phyloP scores from a whole-genome alignment of 139 green algal species.

The Picochlorum sp. region DNA sequence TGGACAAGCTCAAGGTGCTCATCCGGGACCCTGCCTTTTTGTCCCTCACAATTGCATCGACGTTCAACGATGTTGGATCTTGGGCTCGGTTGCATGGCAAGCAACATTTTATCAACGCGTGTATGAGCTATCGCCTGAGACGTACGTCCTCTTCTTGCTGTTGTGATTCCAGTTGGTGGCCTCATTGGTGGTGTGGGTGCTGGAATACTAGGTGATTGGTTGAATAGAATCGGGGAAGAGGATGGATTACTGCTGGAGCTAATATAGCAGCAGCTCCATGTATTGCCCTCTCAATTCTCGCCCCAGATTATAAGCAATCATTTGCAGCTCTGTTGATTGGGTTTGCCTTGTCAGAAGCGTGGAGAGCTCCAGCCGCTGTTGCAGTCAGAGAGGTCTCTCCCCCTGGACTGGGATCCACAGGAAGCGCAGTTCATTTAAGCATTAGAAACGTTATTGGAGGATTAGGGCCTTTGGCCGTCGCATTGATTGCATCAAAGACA shows the following conservation, averaged over 20 bases:
- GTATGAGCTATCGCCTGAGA: conserved; percentile 47
- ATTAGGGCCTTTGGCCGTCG: conserved; percentile 59
- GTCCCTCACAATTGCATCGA: conserved; percentile 57
- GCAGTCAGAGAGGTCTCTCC: conserved; percentile 63
- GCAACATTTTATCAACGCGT: conserved; percentile 81
- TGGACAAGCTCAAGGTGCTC: conserved; percentile 21
- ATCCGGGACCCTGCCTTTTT: conserved; percentile 43
- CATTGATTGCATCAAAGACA: conserved; percentile 35
- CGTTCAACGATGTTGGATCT: conserved; percentile 77
- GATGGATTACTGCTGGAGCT: conserved; percentile 55
- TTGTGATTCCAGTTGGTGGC: conserved; percentile 71
- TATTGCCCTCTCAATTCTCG: conserved; percentile 56
- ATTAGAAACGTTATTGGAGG: conserved; percentile 74
- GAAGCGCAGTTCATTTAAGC: conserved; percentile 68
- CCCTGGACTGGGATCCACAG: conserved; percentile 50
- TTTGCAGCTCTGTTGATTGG: conserved; percentile 68
- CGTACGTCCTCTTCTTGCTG: conserved; percentile 76
- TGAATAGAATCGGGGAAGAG: conserved; percentile 44
- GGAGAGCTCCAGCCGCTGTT: conserved; percentile 72
- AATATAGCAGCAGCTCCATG: conserved; percentile 56
- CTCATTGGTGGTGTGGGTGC: conserved; percentile 73
- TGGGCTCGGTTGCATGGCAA: conserved; percentile 82
- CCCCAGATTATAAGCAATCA: conserved; percentile 46
- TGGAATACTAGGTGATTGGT: conserved; percentile 65
- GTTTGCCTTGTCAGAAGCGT: conserved; percentile 73